These are phyloP conservation scores for Xylariales sp. DNA, from an alignment of 2,329 filamentous ascomycete species.

Conservation along the genomic window DNA sequence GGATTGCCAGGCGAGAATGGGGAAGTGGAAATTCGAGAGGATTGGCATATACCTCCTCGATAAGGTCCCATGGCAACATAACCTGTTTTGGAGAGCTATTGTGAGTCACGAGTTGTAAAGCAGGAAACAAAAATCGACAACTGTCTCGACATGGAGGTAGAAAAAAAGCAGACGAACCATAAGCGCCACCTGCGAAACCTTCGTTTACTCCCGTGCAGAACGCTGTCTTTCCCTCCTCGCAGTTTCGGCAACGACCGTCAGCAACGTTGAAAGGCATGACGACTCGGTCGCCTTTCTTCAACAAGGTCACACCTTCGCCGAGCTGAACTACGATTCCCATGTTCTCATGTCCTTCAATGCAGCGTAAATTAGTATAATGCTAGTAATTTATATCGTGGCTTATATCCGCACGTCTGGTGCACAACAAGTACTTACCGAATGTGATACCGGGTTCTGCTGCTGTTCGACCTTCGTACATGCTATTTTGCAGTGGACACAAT, in stretches of 20 bases:
- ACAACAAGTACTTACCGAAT: constrained; percentile 39
- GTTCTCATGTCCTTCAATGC: constrained; percentile 53
- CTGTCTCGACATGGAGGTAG: too few relatives aligned
- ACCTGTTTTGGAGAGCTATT: constrained; percentile 25
- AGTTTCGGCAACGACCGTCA: constrained; percentile 59
- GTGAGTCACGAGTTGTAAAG: not conserved
- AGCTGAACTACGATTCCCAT: constrained; percentile 54
- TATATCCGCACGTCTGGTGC: not conserved
- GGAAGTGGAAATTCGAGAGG: not conserved
- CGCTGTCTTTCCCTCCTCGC: constrained; percentile 59
- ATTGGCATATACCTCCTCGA: constrained; percentile 23
- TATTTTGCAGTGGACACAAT: constrained; percentile 27
- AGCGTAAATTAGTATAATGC: constrained; percentile 19
- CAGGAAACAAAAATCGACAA: too few relatives aligned
- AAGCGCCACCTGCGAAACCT: constrained; percentile 55
- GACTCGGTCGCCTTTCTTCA: constrained; percentile 60
- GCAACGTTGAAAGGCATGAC: constrained; percentile 64
- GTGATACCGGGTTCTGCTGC: constrained; percentile 58
- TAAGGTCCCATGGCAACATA: constrained; percentile 59
- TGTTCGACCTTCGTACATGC: constrained; percentile 62
- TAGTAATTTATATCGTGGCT: not conserved
- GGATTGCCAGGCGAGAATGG: not conserved
- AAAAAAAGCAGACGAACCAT: too few relatives aligned
- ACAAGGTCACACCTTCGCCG: constrained; percentile 53
- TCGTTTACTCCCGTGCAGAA: constrained; percentile 63